Evolutionary conservation across 208 protist species (phyloP).

Genomic region (Wallacemonas sp.): DNA sequence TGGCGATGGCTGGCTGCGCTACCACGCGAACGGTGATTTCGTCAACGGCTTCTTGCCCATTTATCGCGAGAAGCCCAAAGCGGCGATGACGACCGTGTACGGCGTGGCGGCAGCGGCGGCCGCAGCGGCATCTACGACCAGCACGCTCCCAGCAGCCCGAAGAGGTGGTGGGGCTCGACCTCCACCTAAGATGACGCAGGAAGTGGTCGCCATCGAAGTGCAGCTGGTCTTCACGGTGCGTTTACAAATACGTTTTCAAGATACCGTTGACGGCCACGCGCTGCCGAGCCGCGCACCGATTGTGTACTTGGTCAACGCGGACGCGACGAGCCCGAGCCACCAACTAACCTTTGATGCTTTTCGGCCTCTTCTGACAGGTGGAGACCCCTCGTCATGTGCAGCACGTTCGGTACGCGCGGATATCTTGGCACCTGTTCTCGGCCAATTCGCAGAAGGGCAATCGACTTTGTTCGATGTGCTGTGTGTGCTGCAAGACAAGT

Average conservation of each 20-base stretch:
- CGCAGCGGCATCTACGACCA: slow-evolving; percentile 8
- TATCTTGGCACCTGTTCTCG: not conserved
- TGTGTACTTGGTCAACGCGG: not conserved
- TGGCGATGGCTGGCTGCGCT: slow-evolving; percentile 25
- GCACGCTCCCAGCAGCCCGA: not conserved
- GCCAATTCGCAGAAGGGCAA: not conserved
- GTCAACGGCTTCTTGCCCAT: slow-evolving; percentile 35
- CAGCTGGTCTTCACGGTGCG: slow-evolving; percentile 25
- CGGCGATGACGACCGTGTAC: slow-evolving; percentile 8
- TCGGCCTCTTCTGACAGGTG: not conserved
- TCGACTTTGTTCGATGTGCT: slow-evolving; percentile 39
- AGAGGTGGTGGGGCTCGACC: not conserved
- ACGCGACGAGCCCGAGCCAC: not conserved
- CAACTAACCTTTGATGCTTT: slow-evolving; percentile 1
- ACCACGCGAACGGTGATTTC: slow-evolving; percentile 2
- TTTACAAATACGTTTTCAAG: slow-evolving; percentile 27
- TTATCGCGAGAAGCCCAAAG: slow-evolving; percentile 30
- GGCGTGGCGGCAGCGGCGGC: not conserved
- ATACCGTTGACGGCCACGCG: slow-evolving; percentile 6
- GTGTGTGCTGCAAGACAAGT: slow-evolving; percentile 20
- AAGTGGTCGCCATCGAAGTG: slow-evolving; percentile 18
- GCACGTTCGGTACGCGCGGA: slow-evolving; percentile 3
- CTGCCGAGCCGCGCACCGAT: not conserved
- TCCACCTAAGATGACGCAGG: not conserved
- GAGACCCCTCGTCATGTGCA: not conserved